Evolutionary conservation across 345 rosid genomes (phyloP).

Genomic region (Brassica juncea): DNA sequence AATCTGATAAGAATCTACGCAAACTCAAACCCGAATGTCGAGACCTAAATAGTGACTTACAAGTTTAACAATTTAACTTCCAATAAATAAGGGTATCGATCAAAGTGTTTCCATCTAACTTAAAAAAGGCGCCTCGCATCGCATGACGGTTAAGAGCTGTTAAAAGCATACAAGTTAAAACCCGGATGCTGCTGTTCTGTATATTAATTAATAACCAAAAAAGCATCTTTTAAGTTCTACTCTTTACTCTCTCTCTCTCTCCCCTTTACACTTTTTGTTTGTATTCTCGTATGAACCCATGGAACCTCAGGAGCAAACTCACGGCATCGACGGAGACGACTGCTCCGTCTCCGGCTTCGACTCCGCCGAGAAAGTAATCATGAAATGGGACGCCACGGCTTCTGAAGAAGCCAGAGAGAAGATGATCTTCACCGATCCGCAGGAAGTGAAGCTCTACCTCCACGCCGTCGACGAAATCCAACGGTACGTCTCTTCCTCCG

Average conservation of each 20-base stretch:
- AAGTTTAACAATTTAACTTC: neutral
- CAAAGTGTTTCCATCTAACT: neutral
- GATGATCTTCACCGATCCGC: constrained; percentile 83
- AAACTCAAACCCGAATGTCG: neutral
- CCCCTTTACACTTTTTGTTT: constrained; percentile 12
- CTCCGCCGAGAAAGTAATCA: constrained; percentile 69
- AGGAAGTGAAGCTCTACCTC: constrained; percentile 75
- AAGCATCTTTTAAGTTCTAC: constrained; percentile 8
- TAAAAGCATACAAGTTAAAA: constrained; percentile 4
- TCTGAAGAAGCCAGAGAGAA: constrained; percentile 83
- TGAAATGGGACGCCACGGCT: constrained; percentile 89
- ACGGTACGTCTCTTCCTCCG: constrained; percentile 46
- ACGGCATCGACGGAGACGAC: constrained; percentile 16
- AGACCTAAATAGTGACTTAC: neutral
- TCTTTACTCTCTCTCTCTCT: constrained; percentile 13
- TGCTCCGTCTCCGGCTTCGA: constrained; percentile 48
- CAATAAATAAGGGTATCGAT: neutral
- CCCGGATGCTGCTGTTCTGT: constrained; percentile 1
- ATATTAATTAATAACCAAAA: neutral
- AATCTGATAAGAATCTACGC: neutral
- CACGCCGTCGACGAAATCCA: constrained; percentile 94
- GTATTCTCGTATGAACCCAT: constrained; percentile 41
- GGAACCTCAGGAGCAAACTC: constrained; percentile 57
- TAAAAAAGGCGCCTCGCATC: constrained; percentile 23
- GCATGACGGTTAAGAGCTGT: constrained; percentile 35